A percentile compares a stretch with the other conserved stretches of the same genome.
These are phyloP conservation scores for Mortierella sp. DNA, from an alignment of 371 early-diverging fungal genomes.

Conservation along the genomic window DNA sequence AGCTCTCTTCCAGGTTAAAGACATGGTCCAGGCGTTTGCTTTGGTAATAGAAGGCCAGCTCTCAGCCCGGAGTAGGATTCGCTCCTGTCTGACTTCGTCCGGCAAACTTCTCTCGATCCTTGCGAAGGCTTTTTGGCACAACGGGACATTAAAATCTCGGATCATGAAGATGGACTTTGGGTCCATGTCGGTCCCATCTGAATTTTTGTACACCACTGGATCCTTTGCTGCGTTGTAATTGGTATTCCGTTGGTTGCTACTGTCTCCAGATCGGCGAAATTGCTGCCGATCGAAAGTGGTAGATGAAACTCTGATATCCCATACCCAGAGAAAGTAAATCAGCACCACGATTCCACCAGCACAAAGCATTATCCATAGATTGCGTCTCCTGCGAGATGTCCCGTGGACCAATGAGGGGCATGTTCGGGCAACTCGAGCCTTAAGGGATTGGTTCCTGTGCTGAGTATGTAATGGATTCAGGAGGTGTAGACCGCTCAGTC, in stretches of 20 bases:
- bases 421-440: constrained; percentile 35
- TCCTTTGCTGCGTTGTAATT: not conserved
- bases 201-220: constrained; percentile 26
- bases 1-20: constrained; percentile 35
- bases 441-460: constrained; percentile 39
- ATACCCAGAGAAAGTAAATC: constrained; percentile 31
- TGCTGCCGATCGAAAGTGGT: constrained; percentile 3
- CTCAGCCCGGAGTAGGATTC: constrained; percentile 6
- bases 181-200: constrained; percentile 45
- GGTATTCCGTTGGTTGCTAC: constrained; percentile 5
- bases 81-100: not conserved
- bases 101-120: too few relatives aligned
- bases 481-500: constrained; percentile 14
- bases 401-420: constrained; percentile 39
- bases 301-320: constrained; percentile 21
- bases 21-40: constrained; percentile 18
- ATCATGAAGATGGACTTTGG: constrained; percentile 36
- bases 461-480: constrained; percentile 20
- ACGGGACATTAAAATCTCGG: constrained; percentile 31
- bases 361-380: constrained; percentile 21
- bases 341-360: constrained; percentile 35
- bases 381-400: constrained; percentile 29
- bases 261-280: not conserved
- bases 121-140: constrained; percentile 22
- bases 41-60: constrained; percentile 15